Conservation (phyloP, 768 basidiomycete species). For the Pilatotrama ljubarskyi region DNA sequence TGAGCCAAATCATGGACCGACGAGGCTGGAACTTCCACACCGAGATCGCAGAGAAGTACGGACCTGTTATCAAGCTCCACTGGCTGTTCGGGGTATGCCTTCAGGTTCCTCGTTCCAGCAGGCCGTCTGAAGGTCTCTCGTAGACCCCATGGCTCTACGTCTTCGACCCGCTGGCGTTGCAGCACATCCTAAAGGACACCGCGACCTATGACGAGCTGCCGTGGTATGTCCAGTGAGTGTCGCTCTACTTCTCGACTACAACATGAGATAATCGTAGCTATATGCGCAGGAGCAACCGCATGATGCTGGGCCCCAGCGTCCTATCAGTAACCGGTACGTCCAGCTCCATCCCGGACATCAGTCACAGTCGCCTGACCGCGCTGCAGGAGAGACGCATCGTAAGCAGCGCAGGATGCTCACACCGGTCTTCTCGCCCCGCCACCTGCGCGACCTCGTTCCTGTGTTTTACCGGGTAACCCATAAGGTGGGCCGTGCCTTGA, state of each 20-base stretch:
- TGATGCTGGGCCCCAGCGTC: conserved; percentile 14
- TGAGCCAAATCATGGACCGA: conserved; percentile 8
- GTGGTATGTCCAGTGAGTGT: conserved; percentile 10
- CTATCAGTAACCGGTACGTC: conserved; percentile 10
- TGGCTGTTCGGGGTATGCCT: conserved; percentile 16
- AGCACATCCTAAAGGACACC: conserved; percentile 20
- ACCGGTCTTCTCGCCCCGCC: conserved; percentile 17
- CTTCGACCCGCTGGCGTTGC: conserved; percentile 22
- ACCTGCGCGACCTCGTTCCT: conserved; percentile 17
- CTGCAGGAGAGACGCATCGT: conserved; percentile 22
- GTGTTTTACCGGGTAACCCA: conserved; percentile 18
- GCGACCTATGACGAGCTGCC: conserved; percentile 18
- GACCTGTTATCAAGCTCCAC: conserved; percentile 13
- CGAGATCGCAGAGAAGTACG: conserved; percentile 19
- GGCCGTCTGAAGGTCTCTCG: neutral
- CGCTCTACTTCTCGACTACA: neutral
- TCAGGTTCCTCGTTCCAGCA: neutral
- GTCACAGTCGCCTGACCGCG: neutral
- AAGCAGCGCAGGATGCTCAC: conserved; percentile 27
- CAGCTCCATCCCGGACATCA: neutral
- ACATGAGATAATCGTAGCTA: neutral
- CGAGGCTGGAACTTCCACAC: conserved; percentile 17
- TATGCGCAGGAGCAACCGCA: conserved; percentile 3
- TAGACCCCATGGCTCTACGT: conserved; percentile 16
- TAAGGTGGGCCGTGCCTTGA: conserved; percentile 2